Evolutionary conservation across 768 basidiomycete species (phyloP).

Genomic region (Amanita molliuscula): DNA sequence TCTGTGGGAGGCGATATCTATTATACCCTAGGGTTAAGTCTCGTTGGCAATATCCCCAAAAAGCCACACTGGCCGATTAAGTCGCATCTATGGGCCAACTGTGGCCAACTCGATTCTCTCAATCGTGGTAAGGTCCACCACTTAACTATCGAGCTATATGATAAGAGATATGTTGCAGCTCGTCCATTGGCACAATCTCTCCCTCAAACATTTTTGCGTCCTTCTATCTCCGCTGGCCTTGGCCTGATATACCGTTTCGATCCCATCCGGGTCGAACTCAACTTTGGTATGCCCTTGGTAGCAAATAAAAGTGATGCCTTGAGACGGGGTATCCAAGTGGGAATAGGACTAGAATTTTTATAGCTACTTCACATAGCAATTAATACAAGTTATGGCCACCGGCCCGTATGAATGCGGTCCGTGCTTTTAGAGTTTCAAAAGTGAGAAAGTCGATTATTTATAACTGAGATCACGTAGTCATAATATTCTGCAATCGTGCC

Average conservation of each 20-base stretch:
- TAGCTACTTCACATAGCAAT: constrained; percentile 15
- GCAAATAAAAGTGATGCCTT: constrained; percentile 55
- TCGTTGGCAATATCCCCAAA: constrained; percentile 64
- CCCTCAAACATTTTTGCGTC: constrained; percentile 29
- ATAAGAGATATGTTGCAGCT: constrained; percentile 15
- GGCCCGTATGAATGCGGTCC: too few species aligned
- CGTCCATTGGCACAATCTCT: constrained; percentile 30
- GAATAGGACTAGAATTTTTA: constrained; percentile 73
- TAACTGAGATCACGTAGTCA: constrained; percentile 18
- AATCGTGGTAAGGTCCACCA: constrained; percentile 36
- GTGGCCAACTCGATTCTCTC: constrained; percentile 59
- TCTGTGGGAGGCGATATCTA: constrained; percentile 76
- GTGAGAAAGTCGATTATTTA: constrained; percentile 25
- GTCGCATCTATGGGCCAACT: constrained; percentile 71
- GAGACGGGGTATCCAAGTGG: constrained; percentile 68
- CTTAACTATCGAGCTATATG: not conserved
- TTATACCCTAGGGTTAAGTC: constrained; percentile 67
- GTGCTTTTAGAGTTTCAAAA: constrained; percentile 27
- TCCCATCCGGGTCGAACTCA: constrained; percentile 78
- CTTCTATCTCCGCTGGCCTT: constrained; percentile 72
- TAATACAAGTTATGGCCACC: too few species aligned
- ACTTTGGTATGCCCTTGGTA: constrained; percentile 77
- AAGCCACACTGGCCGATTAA: constrained; percentile 83
- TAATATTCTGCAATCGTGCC: constrained; percentile 30
- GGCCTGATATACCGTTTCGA: constrained; percentile 81